A percentile compares a stretch with the other conserved stretches of the same genome.
phyloP scores from a whole-genome alignment of 2,329 filamentous ascomycete genomes.

The Byssothecium circinans region DNA sequence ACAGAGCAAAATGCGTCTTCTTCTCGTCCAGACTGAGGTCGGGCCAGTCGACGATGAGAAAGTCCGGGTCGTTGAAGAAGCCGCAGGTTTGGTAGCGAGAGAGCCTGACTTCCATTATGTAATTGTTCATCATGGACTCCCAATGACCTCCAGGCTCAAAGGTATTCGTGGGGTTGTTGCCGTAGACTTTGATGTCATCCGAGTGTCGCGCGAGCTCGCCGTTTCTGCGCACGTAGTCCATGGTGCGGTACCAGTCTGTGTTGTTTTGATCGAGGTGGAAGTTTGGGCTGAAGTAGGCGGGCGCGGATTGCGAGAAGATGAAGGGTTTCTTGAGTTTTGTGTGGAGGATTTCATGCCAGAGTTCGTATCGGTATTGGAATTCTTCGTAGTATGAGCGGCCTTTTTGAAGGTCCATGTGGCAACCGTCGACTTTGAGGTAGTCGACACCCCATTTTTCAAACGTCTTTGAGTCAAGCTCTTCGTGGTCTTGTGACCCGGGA shows the following conservation, averaged over 20 bases:
- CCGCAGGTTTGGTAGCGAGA: constrained; percentile 45
- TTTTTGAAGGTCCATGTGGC: constrained; percentile 23
- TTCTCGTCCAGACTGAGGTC: constrained; percentile 41
- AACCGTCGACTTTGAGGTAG: constrained; percentile 34
- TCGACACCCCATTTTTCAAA: constrained; percentile 46
- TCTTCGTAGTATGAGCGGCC: constrained; percentile 23
- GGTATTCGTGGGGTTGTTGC: constrained; percentile 24
- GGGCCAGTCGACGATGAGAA: constrained; percentile 43
- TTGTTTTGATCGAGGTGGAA: constrained; percentile 36
- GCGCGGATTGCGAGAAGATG: constrained; percentile 51
- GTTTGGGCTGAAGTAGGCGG: constrained; percentile 48
- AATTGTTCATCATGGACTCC: constrained; percentile 54
- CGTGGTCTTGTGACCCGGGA: constrained; percentile 47
- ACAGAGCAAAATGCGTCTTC: constrained; percentile 42
- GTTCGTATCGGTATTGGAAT: constrained; percentile 36
- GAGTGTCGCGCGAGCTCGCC: constrained; percentile 52
- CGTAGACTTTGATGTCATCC: constrained; percentile 48
- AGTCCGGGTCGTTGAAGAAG: constrained; percentile 47
- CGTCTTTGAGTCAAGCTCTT: constrained; percentile 47
- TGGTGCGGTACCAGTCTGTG: constrained; percentile 51
- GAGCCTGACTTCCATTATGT: constrained; percentile 48
- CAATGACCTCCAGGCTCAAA: constrained; percentile 45
- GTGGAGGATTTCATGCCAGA: constrained; percentile 49
- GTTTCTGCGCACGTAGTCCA: constrained; percentile 47
- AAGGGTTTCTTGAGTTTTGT: constrained; percentile 40